Evolutionary conservation across 2,329 filamentous ascomycete genomes (phyloP), one percentile per base, ranked within the genome.

Genomic region (Talaromyces sp.): DNA sequence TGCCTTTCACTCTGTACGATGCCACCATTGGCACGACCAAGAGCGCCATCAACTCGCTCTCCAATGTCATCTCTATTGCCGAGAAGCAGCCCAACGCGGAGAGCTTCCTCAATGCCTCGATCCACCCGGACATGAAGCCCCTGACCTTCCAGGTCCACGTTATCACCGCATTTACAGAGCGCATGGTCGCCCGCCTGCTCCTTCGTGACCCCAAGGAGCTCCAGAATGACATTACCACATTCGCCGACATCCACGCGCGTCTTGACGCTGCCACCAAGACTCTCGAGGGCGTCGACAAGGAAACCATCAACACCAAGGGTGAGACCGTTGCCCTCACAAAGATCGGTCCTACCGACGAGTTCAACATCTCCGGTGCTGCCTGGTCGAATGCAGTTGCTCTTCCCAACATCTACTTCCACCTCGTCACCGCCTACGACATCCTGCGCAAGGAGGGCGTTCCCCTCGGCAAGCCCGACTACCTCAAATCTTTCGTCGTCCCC

Each of bases 341-440:
- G 44, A 66, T 70, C 0, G 66, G 68, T 5, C 50, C 50, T 5
- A 57, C 58, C 6, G 63, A 68, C 2, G 73, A 81, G 59, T 53
- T 69, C 5, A 77, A 76, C 63, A 78, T 82, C 12, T 75, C 75
- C 2, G 79, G 73, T 0, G 65, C 75, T 57, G 72, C 76, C 2
- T 89, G 84, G 68, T 68, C 83, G 18, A 68, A 73, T 44, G 73
- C 73, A 3, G 85, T 81, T 70, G 78, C 74, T 3, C 59, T 86
- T 47, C 86, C 87, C 27, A 88, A 89, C 68, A 72, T 88, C 66
- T 88, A 80, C 76, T 90, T 90, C 74, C 88, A 90, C 69, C 65
- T 84, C 12, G 79, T 72, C 3, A 87, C 80, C 7, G 78, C 83
- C 9, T 90, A 89, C 74, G 77, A 73, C 27, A 84, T 90, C 59